A percentile compares a stretch with the other conserved stretches of the same genome.
phyloP scores from a whole-genome alignment of 176 grass and related monocot species.

The Coix lacrymajobi region DNA sequence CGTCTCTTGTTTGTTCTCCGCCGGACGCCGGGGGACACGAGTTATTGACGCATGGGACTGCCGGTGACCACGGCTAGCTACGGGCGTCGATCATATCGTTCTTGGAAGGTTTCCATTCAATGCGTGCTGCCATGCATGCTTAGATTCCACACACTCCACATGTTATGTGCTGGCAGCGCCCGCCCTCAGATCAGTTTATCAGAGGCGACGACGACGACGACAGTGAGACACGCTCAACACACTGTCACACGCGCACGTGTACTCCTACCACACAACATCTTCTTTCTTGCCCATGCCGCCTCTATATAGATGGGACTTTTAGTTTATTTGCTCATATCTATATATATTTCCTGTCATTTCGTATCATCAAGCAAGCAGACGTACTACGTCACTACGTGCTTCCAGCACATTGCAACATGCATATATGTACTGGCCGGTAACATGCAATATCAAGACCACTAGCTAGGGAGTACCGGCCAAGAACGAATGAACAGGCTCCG shows the following conservation, averaged over 20 bases:
- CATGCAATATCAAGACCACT: constrained; percentile 14
- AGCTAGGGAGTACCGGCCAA: background rate
- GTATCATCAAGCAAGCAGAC: background rate
- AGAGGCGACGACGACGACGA: no score
- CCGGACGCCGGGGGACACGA: background rate
- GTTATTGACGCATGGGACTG: constrained; percentile 23
- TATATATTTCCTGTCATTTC: background rate
- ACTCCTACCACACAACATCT: background rate
- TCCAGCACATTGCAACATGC: background rate
- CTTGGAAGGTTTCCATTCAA: constrained; percentile 26
- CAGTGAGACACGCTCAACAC: background rate
- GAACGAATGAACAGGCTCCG: background rate
- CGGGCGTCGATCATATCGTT: background rate
- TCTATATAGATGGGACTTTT: background rate
- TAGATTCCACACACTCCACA: constrained; percentile 26
- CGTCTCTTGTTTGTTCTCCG: no score
- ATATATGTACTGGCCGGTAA: background rate
- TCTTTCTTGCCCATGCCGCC: constrained; percentile 12
- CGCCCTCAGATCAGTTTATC: no score
- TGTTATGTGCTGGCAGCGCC: background rate
- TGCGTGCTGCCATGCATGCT: background rate
- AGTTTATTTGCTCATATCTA: background rate
- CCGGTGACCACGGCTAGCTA: constrained; percentile 1
- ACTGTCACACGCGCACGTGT: background rate
- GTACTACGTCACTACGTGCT: background rate